Conservation (phyloP, 805 yeast genomes). For the Barnettozyma sucrosica region DNA sequence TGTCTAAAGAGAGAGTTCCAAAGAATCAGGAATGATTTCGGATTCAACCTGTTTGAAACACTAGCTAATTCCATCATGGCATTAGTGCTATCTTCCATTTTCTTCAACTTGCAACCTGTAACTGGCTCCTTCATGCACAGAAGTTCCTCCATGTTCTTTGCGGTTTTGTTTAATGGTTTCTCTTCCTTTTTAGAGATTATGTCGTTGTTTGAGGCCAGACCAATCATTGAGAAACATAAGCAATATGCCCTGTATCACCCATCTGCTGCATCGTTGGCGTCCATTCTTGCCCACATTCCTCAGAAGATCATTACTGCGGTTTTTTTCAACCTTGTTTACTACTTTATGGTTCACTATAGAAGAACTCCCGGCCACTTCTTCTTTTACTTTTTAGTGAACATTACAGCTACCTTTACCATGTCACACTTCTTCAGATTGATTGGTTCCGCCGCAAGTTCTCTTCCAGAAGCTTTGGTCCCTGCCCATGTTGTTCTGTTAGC, state of each 20-base stretch:
- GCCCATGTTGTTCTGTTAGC: constrained; percentile 43
- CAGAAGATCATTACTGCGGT: constrained; percentile 44
- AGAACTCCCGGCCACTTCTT: constrained; percentile 50
- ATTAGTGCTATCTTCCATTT: constrained; percentile 48
- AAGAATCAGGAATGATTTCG: constrained; percentile 43
- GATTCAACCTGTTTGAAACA: constrained; percentile 36
- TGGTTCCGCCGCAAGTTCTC: constrained; percentile 41
- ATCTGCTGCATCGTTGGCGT: constrained; percentile 64
- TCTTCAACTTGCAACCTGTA: constrained; percentile 38
- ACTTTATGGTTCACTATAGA: constrained; percentile 51
- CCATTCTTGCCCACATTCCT: constrained; percentile 57
- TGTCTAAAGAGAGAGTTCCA: constrained; percentile 38
- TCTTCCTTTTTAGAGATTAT: constrained; percentile 50
- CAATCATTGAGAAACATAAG: constrained; percentile 65
- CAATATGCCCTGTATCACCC: constrained; percentile 69
- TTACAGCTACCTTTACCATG: constrained; percentile 41
- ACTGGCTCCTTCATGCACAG: constrained; percentile 46
- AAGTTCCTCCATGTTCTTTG: constrained; percentile 60
- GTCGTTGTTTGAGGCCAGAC: constrained; percentile 47
- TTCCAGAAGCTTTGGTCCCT: constrained; percentile 51
- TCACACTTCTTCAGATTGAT: constrained; percentile 47
- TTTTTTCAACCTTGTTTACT: constrained; percentile 42
- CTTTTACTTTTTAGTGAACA: constrained; percentile 39
- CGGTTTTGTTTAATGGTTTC: constrained; percentile 53
- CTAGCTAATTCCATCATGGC: constrained; percentile 45